These are phyloP conservation scores for Meredithiella fracta DNA, from an alignment of 2,329 filamentous ascomycete genomes.

Conservation along the genomic window DNA sequence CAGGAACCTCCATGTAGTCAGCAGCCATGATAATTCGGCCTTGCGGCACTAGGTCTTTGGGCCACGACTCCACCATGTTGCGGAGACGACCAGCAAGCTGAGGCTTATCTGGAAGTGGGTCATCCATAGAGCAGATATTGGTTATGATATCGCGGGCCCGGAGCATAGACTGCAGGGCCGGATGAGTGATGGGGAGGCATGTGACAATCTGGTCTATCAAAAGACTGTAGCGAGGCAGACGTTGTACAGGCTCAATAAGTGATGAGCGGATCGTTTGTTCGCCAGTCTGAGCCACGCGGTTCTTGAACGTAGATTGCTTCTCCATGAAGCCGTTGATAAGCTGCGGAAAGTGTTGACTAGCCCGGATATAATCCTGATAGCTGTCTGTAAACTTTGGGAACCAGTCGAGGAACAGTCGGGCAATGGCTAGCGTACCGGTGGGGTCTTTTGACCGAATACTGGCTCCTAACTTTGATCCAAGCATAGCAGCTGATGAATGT, in stretches of 20 bases:
- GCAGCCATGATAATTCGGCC: slow-evolving; percentile 68
- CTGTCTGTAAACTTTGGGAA: slow-evolving; percentile 83
- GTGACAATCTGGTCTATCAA: slow-evolving; percentile 91
- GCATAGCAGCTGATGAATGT: slow-evolving; percentile 27
- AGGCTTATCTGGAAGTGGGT: slow-evolving; percentile 48
- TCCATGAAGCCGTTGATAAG: slow-evolving; percentile 66
- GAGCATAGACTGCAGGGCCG: slow-evolving; percentile 65
- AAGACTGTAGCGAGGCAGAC: slow-evolving; percentile 82
- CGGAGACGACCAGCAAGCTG: slow-evolving; percentile 59
- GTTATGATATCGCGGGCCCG: slow-evolving; percentile 87
- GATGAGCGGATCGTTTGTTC: slow-evolving; percentile 83
- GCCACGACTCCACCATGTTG: slow-evolving; percentile 65
- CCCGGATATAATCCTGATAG: slow-evolving; percentile 84
- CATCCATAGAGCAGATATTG: slow-evolving; percentile 90
- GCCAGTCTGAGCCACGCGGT: slow-evolving; percentile 63
- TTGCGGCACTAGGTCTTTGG: slow-evolving; percentile 49
- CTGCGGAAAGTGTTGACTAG: slow-evolving; percentile 73
- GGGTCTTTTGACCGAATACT: slow-evolving; percentile 45
- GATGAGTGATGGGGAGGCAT: slow-evolving; percentile 70
- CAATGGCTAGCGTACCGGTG: slow-evolving; percentile 62
- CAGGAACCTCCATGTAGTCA: slow-evolving; percentile 60
- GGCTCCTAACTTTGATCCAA: slow-evolving; percentile 28
- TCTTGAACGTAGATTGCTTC: slow-evolving; percentile 66
- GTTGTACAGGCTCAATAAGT: slow-evolving; percentile 89
- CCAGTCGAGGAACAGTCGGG: slow-evolving; percentile 72